phyloP scores from a whole-genome alignment of 1,284 basidiomycete genomes.

The Phenoliferia sp. region DNA sequence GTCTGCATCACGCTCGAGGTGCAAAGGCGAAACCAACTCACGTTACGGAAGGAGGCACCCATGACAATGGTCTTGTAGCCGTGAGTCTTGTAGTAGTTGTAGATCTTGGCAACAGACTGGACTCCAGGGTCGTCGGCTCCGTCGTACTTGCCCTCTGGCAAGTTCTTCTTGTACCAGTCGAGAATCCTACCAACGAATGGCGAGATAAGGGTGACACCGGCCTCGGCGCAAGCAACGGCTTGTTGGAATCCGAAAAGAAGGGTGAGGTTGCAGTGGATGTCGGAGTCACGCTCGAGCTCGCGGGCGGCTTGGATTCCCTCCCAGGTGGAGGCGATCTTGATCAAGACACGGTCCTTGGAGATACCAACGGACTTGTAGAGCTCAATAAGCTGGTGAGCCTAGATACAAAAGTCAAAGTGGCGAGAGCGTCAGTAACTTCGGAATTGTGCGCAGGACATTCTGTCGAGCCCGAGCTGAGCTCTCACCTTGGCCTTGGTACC shows the following conservation, averaged over 20 bases:
- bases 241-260: conserved; percentile 97
- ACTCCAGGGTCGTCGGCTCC: conserved; percentile 96
- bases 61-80: conserved; percentile 99
- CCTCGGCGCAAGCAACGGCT: conserved; percentile 98
- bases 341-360: conserved; percentile 86
- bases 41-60: conserved; percentile 98
- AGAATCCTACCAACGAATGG: conserved; percentile 94
- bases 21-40: conserved; percentile 44
- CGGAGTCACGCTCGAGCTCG: conserved; percentile 84
- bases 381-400: conserved; percentile 87
- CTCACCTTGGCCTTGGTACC: conserved; percentile 76
- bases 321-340: conserved; percentile 99
- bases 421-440: not conserved
- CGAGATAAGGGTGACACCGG: conserved; percentile 94
- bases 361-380: conserved; percentile 90
- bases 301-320: conserved; percentile 99
- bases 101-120: conserved; percentile 88
- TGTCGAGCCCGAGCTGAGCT: not conserved
- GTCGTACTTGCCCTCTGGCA: conserved; percentile 71
- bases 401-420: conserved; percentile 10
- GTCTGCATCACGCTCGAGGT: conserved; percentile 30
- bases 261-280: conserved; percentile 98
- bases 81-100: conserved; percentile 99
- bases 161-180: conserved; percentile 92
- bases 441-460: not conserved